These are phyloP conservation scores for Fusarium irregulare DNA, from an alignment of 2,329 filamentous ascomycete genomes.

Conservation along the genomic window DNA sequence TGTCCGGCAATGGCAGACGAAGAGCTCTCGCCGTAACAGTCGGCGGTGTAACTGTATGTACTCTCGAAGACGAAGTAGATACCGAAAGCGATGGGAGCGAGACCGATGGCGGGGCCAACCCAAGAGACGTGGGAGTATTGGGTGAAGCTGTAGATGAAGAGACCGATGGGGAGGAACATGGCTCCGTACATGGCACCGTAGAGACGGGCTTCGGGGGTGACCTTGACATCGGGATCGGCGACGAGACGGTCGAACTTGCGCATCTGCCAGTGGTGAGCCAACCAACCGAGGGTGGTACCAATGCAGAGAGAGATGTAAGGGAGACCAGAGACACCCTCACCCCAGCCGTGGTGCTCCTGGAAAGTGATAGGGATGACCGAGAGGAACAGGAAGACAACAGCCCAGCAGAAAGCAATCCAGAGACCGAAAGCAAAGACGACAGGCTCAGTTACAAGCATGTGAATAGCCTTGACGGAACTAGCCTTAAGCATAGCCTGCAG, in stretches of 20 bases:
- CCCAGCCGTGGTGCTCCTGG: conserved; percentile 37
- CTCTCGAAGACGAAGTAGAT: conserved; percentile 41
- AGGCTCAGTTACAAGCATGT: conserved; percentile 41
- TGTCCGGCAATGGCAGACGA: conserved; percentile 39
- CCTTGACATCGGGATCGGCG: conserved; percentile 31
- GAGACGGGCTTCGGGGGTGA: conserved; percentile 38
- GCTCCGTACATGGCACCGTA: conserved; percentile 41
- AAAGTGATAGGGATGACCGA: conserved; percentile 41
- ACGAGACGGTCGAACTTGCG: conserved; percentile 39
- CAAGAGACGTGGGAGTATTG: conserved; percentile 35
- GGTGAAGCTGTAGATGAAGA: conserved; percentile 42
- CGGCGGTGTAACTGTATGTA: conserved; percentile 40
- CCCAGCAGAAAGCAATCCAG: conserved; percentile 44
- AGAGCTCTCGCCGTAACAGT: conserved; percentile 38
- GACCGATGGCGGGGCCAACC: conserved; percentile 33
- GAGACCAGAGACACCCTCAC: conserved; percentile 32
- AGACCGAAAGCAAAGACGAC: conserved; percentile 42
- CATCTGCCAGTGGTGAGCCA: conserved; percentile 39
- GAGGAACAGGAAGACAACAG: conserved; percentile 41
- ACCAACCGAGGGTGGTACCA: conserved; percentile 37
- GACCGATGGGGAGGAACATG: conserved; percentile 36
- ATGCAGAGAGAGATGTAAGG: conserved; percentile 38
- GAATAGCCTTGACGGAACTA: conserved; percentile 40
- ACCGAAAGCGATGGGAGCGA: conserved; percentile 38
- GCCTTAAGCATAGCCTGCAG: conserved; percentile 40